Percentiles rank a stretch among this genome's conserved stretches.
phyloP scores from a whole-genome alignment of 345 rosid species.

The Citrus hindsii region DNA sequence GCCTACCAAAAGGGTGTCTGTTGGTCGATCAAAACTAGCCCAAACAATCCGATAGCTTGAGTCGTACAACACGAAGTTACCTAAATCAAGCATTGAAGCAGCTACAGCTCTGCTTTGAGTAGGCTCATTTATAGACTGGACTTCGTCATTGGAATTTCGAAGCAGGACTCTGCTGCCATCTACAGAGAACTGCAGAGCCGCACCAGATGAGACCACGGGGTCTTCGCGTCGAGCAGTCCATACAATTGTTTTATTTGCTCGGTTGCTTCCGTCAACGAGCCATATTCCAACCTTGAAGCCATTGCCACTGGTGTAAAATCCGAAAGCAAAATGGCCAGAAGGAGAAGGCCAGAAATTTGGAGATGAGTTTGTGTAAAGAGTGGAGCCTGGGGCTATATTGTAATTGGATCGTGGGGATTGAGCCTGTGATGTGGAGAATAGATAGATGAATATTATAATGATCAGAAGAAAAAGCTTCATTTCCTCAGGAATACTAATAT shows the following conservation, averaged over 20 bases:
- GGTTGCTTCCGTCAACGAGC: background rate
- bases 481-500: no score
- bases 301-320: background rate
- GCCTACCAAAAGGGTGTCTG: background rate
- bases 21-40: conserved; percentile 1
- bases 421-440: background rate
- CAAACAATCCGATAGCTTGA: background rate
- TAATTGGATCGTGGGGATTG: background rate
- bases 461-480: background rate
- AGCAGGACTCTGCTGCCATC: background rate
- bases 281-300: conserved; percentile 6
- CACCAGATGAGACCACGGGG: background rate
- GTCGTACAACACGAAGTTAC: background rate
- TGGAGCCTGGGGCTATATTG: conserved; percentile 1
- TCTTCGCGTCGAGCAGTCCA: background rate
- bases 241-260: background rate
- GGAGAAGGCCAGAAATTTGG: no score
- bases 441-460: background rate
- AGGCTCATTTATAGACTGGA: no score
- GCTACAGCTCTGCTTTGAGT: background rate
- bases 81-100: conserved; percentile 2
- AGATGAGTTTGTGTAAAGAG: conserved; percentile 3
- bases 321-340: no score
- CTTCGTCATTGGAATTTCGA: background rate
- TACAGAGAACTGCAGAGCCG: background rate